Evolutionary conservation across 2,329 filamentous ascomycete species (phyloP).

Genomic region (Cordyceps cateniannulata): DNA sequence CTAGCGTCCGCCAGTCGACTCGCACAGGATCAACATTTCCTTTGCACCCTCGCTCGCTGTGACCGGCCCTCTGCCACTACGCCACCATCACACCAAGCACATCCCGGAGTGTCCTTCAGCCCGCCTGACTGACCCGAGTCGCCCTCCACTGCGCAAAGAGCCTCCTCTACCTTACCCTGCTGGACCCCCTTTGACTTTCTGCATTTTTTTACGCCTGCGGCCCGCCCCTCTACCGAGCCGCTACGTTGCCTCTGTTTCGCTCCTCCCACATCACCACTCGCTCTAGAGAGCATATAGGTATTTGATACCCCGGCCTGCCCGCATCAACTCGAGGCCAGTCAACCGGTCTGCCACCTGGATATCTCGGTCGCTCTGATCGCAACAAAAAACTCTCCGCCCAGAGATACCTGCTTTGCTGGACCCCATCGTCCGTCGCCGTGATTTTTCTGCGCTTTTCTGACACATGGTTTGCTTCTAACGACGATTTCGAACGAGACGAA

Average conservation of each 20-base stretch:
- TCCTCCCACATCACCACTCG: conserved; percentile 1
- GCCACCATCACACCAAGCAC: background rate
- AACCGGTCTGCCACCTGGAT: background rate
- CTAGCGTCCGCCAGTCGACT: background rate
- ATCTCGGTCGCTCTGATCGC: background rate
- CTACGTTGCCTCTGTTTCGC: background rate
- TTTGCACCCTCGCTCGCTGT: background rate
- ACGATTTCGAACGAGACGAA: conserved; percentile 10
- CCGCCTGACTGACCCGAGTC: background rate
- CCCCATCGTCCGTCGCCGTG: background rate
- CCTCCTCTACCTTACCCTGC: background rate
- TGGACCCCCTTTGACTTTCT: background rate
- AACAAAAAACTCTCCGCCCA: background rate
- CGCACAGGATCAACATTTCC: background rate
- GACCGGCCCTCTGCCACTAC: background rate
- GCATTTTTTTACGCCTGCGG: background rate
- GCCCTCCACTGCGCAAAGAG: background rate
- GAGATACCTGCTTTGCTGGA: background rate
- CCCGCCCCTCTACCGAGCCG: conserved; percentile 1
- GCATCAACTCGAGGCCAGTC: background rate
- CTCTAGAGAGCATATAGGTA: background rate
- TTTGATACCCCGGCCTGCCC: background rate
- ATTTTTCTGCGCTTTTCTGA: background rate
- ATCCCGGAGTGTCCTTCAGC: background rate
- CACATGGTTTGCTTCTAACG: background rate